Base-by-base conservation (phyloP, 257 asterid species). In the Solanum phureja region DNA sequence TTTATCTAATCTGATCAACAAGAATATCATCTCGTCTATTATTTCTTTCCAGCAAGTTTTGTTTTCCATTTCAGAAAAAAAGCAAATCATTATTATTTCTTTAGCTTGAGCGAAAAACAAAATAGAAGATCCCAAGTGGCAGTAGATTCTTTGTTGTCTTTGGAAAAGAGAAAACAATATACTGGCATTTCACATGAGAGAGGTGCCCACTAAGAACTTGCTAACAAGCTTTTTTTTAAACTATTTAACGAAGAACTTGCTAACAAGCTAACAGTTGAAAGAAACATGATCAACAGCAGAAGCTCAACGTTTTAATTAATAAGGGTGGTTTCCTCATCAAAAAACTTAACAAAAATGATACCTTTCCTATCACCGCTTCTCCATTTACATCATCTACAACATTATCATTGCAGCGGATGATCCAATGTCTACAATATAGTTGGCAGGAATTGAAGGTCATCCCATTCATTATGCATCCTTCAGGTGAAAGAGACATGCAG, bases 281-380 rank as follows among this genome's bases (percentile, higher is more conserved):
- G 85, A 46, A 81, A 27, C 16, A 81, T 27, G 42, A 81, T 49
- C 69, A 18, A 82, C 69, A 49, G 68, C 62, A 37, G 60, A 82
- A 49, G 69, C 85, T 82, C 85, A 31, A 82, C 29, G 4, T 82
- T 49, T 81, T 10, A 49, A 29, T 81, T 81, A 81, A 18, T 46
- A 29, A 10, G 69, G 69, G 24, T 82, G 40, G 18, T 82, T 46
- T 82, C 85, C 85, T 46, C 85, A 29, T 9, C 68, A 82, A 82
- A 81, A 35, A 49, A 46, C 29, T 71, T 42, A 31, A 84, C 34
- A 60, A 88, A 33, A 85, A 88, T 91, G 87, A 87, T 84, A 95
- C 98, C 99, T 94, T 89, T 84, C 99, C 99, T 60, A 97, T 94
- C 85, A 97, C 98, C 79, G 96, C 99, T 93, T 95, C 98, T 19